Evolutionary conservation across 441 rosid genomes (phyloP), one percentile per base, ranked within the genome.

Genomic region (Capsella rubella): DNA sequence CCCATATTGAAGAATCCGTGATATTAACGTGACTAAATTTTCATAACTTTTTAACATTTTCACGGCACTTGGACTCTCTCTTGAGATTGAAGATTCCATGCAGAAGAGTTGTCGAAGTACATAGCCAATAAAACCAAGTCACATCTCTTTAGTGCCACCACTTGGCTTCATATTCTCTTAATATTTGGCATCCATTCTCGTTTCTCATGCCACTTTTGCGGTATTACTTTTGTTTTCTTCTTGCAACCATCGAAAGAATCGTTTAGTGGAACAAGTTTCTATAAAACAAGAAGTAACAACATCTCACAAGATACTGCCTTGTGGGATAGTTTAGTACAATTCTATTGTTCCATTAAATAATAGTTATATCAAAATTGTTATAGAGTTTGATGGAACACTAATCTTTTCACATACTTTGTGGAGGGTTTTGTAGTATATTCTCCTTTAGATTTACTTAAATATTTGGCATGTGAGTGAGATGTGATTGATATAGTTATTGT

Each of bases 151-250:
- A 55, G n/a, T 8, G 65, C 12, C 37, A 4, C 74, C 58, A 58
- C 58, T 70, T 49, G 50, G 39, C 58, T 4, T 56, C 21, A 47
- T 0, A 9, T 12, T 55, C 43, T 55, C 42, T 4, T 10, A 18
- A 21, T 8, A 42, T 54, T 67, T 54, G 63, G 40, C 63, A 67
- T 16, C 31, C 8, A 40, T 40, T 55, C 72, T 40, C 62, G 54
- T 67, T n/a, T 39, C 0, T 27, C 12, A 21, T 67, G 39, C 71
- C 28, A 9, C 10, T 61, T 67, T 67, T 50, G 6, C 49, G 49
- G 35, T 25, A 11, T 60, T 46, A n/a, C 9, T 18, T 21, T 18
- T 3, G 31, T 13, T 37, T 58, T 5, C 16, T 16, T 18, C 4
- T 18, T 18, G 46, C 16, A 18, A 58, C 9, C 18, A 21, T 58